A percentile compares a stretch with the other conserved stretches of the same genome.
Evolutionary conservation across 179 eudicot genomes (phyloP).

Genomic region (Kewa caespitosa): DNA sequence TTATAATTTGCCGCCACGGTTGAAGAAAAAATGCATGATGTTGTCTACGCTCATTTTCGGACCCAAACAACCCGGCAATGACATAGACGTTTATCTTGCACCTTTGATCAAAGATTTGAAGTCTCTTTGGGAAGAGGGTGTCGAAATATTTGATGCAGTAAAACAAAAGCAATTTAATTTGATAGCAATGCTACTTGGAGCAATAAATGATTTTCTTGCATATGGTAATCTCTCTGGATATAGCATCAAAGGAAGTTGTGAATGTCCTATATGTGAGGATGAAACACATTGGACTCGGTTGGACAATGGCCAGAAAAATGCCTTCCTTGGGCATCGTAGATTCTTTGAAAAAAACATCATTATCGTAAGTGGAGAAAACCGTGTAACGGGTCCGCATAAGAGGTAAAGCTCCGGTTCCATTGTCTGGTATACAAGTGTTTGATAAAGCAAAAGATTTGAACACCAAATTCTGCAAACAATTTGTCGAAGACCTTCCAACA

Average conservation of each 20-base stretch:
- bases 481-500: neutral
- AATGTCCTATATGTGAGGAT: conserved; percentile 12
- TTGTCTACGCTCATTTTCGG: neutral
- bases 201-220: conserved; percentile 20
- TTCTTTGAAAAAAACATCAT: neutral
- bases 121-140: neutral
- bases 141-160: conserved; percentile 3
- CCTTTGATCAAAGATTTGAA: conserved; percentile 11
- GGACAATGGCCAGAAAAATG: neutral
- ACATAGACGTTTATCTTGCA: neutral
- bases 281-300: neutral
- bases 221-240: conserved; percentile 17
- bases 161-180: neutral
- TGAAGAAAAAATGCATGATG: neutral
- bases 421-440: neutral
- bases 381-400: neutral
- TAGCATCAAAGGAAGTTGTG: neutral
- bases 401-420: neutral
- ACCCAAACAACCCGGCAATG: neutral
- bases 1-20: neutral
- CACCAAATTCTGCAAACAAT: neutral
- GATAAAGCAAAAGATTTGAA: neutral
- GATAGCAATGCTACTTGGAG: conserved; percentile 10
- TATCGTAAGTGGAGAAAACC: neutral
- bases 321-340: neutral